Percentiles rank a stretch among this genome's conserved stretches.
phyloP scores from a whole-genome alignment of 2,329 filamentous ascomycete species.

The Pyricularia pennisetigena region DNA sequence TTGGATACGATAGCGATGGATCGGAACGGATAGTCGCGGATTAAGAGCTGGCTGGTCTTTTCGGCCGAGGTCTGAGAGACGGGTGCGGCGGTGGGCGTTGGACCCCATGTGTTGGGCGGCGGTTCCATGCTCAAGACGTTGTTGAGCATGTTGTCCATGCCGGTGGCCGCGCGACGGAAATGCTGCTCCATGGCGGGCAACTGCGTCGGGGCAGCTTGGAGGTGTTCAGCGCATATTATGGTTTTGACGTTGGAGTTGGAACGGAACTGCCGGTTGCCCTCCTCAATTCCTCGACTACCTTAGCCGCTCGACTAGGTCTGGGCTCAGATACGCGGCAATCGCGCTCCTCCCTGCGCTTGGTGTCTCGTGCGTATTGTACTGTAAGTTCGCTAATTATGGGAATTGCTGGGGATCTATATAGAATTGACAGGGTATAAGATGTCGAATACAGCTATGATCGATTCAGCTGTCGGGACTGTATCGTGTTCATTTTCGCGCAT shows the following conservation, averaged over 20 bases:
- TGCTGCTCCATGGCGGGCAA: neutral
- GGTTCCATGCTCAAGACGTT: neutral
- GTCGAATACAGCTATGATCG: neutral
- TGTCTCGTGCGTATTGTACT: neutral
- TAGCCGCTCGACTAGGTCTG: neutral
- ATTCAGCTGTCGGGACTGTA: neutral
- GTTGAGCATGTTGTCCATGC: constrained; percentile 1
- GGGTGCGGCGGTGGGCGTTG: neutral
- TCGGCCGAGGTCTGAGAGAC: constrained; percentile 29
- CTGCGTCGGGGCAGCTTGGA: neutral
- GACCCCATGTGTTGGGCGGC: neutral
- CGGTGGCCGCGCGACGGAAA: neutral
- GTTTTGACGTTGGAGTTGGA: neutral
- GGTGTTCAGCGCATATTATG: neutral
- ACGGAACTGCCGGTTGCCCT: neutral
- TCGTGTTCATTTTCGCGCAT: neutral
- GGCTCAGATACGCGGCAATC: neutral
- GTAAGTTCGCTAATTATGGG: neutral
- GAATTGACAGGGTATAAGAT: neutral
- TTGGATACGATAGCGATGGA: constrained; percentile 78
- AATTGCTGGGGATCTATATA: neutral
- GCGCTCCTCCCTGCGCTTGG: neutral
- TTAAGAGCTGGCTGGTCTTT: constrained; percentile 66
- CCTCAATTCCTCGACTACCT: neutral
- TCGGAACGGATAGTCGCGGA: constrained; percentile 79